Conservation (phyloP, 495 filamentous ascomycete species). For the Saxophila tyrrhenica region DNA sequence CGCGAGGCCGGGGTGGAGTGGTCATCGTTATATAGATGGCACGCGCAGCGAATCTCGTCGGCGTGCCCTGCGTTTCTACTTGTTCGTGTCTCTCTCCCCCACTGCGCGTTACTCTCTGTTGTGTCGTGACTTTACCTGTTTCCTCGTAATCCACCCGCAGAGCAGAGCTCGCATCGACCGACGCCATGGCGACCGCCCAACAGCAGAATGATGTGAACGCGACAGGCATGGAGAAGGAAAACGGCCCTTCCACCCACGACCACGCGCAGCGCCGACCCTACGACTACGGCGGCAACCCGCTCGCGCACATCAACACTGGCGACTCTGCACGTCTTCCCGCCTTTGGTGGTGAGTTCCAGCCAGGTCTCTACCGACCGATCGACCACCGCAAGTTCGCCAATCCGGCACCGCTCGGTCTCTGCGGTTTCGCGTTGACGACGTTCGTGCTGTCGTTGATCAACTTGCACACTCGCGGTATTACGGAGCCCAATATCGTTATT, state of each 20-base stretch:
- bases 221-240: slow-evolving; percentile 9
- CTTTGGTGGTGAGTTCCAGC: slow-evolving; percentile 95
- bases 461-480: slow-evolving; percentile 49
- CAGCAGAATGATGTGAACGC: slow-evolving; percentile 12
- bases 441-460: slow-evolving; percentile 87
- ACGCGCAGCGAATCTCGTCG: too few relatives aligned
- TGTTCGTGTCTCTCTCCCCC: too few relatives aligned
- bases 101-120: too few relatives aligned
- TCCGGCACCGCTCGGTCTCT: slow-evolving; percentile 56
- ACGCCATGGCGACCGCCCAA: background rate
- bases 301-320: slow-evolving; percentile 55
- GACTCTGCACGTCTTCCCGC: slow-evolving; percentile 53
- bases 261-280: slow-evolving; percentile 24
- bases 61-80: background rate
- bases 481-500: slow-evolving; percentile 31
- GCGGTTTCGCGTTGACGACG: slow-evolving; percentile 88
- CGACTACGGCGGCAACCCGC: slow-evolving; percentile 54
- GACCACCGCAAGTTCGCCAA: slow-evolving; percentile 55
- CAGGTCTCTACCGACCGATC: slow-evolving; percentile 72
- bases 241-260: slow-evolving; percentile 17
- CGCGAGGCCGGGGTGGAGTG: too few relatives aligned
- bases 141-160: background rate
- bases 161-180: background rate
- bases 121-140: too few relatives aligned
- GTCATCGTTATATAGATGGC: background rate